Evolutionary conservation across 768 basidiomycete genomes (phyloP).

Genomic region (Pulveroboletus sp.): DNA sequence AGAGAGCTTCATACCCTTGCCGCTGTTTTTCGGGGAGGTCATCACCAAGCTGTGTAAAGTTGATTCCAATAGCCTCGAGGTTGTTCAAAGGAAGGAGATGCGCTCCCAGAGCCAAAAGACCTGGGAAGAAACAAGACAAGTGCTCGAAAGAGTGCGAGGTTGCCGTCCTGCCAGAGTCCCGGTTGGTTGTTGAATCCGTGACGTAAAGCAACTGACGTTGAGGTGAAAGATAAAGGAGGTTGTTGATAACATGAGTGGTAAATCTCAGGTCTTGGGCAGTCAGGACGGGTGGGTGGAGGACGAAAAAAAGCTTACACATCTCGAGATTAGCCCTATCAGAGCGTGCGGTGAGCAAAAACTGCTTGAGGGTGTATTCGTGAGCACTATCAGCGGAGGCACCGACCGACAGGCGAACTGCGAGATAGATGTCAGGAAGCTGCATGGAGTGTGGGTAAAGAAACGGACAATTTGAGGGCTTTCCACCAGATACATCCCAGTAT

Average conservation of each 20-base stretch:
- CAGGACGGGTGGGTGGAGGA: background rate
- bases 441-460: slow-evolving; percentile 4
- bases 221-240: slow-evolving; percentile 65
- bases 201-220: slow-evolving; percentile 65
- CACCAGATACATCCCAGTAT: slow-evolving; percentile 49
- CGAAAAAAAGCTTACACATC: slow-evolving; percentile 50
- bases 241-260: slow-evolving; percentile 58
- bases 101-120: slow-evolving; percentile 67
- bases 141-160: slow-evolving; percentile 62
- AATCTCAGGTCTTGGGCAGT: slow-evolving; percentile 49
- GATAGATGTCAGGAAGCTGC: background rate
- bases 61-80: slow-evolving; percentile 45
- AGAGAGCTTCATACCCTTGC: slow-evolving; percentile 37
- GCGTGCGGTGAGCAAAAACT: slow-evolving; percentile 62
- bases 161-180: slow-evolving; percentile 27
- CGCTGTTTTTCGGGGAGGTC: slow-evolving; percentile 20
- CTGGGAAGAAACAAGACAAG: slow-evolving; percentile 74
- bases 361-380: slow-evolving; percentile 76
- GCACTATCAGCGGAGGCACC: slow-evolving; percentile 69
- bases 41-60: slow-evolving; percentile 36
- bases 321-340: slow-evolving; percentile 57
- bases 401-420: slow-evolving; percentile 46
- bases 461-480: slow-evolving; percentile 45
- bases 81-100: slow-evolving; percentile 57
- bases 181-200: slow-evolving; percentile 43